phyloP scores from a whole-genome alignment of 805 yeast species.

The Hanseniaspora clermontiae region DNA sequence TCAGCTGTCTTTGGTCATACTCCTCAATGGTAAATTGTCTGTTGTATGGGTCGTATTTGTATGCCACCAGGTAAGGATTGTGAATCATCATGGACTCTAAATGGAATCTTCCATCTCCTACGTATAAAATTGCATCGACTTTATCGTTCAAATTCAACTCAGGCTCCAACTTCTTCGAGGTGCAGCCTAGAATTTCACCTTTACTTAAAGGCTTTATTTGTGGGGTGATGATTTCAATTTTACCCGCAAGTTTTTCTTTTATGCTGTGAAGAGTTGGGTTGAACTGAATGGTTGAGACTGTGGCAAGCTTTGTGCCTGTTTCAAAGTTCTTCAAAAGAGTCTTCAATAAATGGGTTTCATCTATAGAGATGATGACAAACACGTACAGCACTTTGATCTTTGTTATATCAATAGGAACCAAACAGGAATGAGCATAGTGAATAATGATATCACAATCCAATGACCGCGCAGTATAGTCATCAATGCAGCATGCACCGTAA shows the following conservation, averaged over 20 bases:
- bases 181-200: slow-evolving; percentile 94
- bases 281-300: slow-evolving; percentile 93
- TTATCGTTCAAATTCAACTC: slow-evolving; percentile 30
- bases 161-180: slow-evolving; percentile 63
- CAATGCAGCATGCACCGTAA: slow-evolving; percentile 97
- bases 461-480: slow-evolving; percentile 87
- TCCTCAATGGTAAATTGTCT: slow-evolving; percentile 79
- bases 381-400: slow-evolving; percentile 84
- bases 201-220: slow-evolving; percentile 85
- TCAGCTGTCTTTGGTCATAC: slow-evolving; percentile 78
- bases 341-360: slow-evolving; percentile 64
- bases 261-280: slow-evolving; percentile 85
- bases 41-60: slow-evolving; percentile 87
- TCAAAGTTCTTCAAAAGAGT: slow-evolving; percentile 61
- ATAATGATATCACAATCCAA: slow-evolving; percentile 87
- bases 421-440: slow-evolving; percentile 94
- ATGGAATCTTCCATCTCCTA: slow-evolving; percentile 96
- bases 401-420: slow-evolving; percentile 90
- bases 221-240: slow-evolving; percentile 62
- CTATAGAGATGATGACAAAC: slow-evolving; percentile 85
- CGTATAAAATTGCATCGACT: slow-evolving; percentile 69
- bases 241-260: slow-evolving; percentile 39
- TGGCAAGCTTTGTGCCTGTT: slow-evolving; percentile 54
- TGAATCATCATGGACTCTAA: slow-evolving; percentile 94
- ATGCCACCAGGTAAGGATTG: slow-evolving; percentile 86